Evolutionary conservation across 2,329 filamentous ascomycete genomes (phyloP), one percentile per base, ranked within the genome.

Genomic region (Fusarium armeniacum): DNA sequence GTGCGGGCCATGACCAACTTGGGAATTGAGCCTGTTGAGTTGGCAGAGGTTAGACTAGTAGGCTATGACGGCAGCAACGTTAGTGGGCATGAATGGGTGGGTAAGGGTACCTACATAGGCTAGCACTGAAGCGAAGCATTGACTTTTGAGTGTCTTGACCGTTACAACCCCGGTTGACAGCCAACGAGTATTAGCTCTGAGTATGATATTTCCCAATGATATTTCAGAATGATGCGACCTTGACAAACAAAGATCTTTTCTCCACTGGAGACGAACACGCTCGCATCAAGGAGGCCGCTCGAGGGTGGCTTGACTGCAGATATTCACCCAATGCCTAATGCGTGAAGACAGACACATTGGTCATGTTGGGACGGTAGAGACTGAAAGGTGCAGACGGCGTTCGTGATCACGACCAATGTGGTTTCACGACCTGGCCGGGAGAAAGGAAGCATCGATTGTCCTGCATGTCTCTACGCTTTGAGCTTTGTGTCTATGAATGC

Each of bases 311-410:
- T 52, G 50, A 35, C 36, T 44, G 64, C 59, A 73, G 62, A 73
- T 67, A 58, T 60, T 58, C 38, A 45, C 63, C 54, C 43, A 67
- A 62, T 55, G 33, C 28, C 45, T 53, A 58, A 58, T 58, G 43
- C 52, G 33, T 44, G 58, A 43, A 40, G 41, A 45, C 65, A 52
- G n/a, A n/a, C n/a, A n/a, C 44, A 54, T 62, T 65, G 45, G 38
- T 59, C 55, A 36, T 54, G 53, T 69, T 33, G 40, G 67, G 40
- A 68, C 56, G 57, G 40, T 54, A 61, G 56, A 72, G 55, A 60
- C 66, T 66, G 54, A 64, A 71, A 62, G 57, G 53, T 65, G 67
- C 67, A 72, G 47, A 71, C 69, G 58, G 60, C 50, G 45, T 60
- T 49, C 58, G 49, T 53, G 55, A 56, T 47, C 58, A 53, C 53